These are phyloP conservation scores for Vigna unguiculata DNA, from an alignment of 306 rosid genomes.

Conservation along the genomic window DNA sequence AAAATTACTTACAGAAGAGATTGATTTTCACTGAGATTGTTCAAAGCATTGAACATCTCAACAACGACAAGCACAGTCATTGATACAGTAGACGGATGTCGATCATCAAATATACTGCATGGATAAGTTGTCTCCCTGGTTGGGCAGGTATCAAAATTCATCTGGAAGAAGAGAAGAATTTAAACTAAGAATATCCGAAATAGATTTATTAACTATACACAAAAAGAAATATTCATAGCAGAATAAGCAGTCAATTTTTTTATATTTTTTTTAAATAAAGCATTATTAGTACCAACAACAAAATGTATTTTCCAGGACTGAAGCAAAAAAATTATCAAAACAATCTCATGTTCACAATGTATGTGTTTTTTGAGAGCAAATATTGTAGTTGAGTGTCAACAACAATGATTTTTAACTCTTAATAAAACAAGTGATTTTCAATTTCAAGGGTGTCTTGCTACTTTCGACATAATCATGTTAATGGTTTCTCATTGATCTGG, in stretches of 20 bases:
- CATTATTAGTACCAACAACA: slow-evolving; percentile 5
- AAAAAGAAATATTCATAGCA: slow-evolving; percentile 27
- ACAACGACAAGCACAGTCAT: slow-evolving; percentile 99
- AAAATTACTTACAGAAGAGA: slow-evolving; percentile 85
- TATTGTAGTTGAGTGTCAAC: background rate
- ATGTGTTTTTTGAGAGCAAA: slow-evolving; percentile 1
- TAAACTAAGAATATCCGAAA: slow-evolving; percentile 40
- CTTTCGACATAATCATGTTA: slow-evolving; percentile 14
- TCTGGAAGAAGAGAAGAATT: slow-evolving; percentile 55
- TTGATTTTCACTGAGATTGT: slow-evolving; percentile 98
- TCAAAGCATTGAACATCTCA: slow-evolving; percentile 99
- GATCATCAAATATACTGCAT: slow-evolving; percentile 93
- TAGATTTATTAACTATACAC: slow-evolving; percentile 31
- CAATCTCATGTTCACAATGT: slow-evolving; percentile 1
- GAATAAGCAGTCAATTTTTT: slow-evolving; percentile 20
- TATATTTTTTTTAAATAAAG: background rate
- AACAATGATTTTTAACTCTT: slow-evolving; percentile 24
- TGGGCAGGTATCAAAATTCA: slow-evolving; percentile 88
- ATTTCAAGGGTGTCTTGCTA: slow-evolving; percentile 22
- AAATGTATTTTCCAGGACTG: slow-evolving; percentile 24
- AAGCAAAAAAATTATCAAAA: slow-evolving; percentile 22
- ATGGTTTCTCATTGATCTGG: slow-evolving; percentile 15
- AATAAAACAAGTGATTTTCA: slow-evolving; percentile 21
- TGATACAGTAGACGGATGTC: slow-evolving; percentile 95
- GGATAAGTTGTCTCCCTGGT: slow-evolving; percentile 87